Evolutionary conservation across 495 filamentous ascomycete species (phyloP).

Genomic region (Haplographium delicatum): DNA sequence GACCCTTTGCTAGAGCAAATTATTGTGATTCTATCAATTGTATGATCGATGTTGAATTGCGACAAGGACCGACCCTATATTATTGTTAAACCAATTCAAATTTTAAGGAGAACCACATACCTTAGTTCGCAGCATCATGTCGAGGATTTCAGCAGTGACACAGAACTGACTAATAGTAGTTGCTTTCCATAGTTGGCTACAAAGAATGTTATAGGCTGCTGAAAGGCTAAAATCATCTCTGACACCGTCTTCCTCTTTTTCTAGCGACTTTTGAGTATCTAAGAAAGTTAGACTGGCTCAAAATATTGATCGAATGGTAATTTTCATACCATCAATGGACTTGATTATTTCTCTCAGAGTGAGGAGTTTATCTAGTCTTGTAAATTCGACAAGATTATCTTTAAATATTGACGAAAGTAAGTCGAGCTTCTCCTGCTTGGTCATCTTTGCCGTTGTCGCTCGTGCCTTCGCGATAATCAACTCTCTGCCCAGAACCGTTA

Average conservation of each 20-base stretch:
- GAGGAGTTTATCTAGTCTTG: constrained; percentile 16
- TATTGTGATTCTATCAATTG: constrained; percentile 51
- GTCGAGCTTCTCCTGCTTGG: constrained; percentile 10
- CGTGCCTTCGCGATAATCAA: constrained; percentile 8
- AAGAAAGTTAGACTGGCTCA: background rate
- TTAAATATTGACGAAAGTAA: constrained; percentile 17
- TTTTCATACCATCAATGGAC: constrained; percentile 15
- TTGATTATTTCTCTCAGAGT: constrained; percentile 17
- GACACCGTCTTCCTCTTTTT: constrained; percentile 7
- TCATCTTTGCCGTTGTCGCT: background rate
- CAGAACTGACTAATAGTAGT: constrained; percentile 45
- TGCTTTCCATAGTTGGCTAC: constrained; percentile 9
- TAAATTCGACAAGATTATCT: background rate
- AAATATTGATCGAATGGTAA: background rate
- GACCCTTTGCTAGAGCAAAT: constrained; percentile 43
- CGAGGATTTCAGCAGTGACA: constrained; percentile 48
- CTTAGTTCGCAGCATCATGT: constrained; percentile 52
- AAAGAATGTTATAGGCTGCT: constrained; percentile 16
- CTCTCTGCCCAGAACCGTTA: constrained; percentile 15
- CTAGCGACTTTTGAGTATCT: constrained; percentile 9
- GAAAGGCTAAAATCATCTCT: constrained; percentile 19
- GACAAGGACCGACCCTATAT: constrained; percentile 46
- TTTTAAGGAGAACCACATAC: constrained; percentile 14
- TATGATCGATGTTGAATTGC: constrained; percentile 66
- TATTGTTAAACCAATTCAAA: constrained; percentile 5